These are phyloP conservation scores for Carex parvula DNA, from an alignment of 176 grass and related monocot species.

Conservation along the genomic window DNA sequence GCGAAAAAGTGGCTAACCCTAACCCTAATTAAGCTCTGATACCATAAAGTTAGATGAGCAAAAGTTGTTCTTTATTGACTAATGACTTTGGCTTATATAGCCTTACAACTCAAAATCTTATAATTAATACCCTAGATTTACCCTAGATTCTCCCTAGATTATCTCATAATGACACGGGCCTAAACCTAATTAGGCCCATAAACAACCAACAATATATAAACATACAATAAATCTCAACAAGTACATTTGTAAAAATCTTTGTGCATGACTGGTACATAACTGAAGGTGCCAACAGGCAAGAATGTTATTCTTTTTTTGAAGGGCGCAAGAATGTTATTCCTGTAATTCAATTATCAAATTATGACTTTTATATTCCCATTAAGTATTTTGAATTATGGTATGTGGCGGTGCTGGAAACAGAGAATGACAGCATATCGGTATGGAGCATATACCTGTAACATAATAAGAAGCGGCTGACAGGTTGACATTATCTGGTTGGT, in stretches of 20 bases:
- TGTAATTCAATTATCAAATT: not conserved
- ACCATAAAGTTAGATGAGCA: no score
- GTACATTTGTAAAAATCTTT: not conserved
- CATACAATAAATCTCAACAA: no score
- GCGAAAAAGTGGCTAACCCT: no score
- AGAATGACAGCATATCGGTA: not conserved
- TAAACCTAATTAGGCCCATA: no score
- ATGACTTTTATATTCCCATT: not conserved
- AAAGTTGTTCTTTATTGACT: no score
- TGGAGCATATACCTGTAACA: conserved; percentile 27
- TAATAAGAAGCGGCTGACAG: conserved; percentile 53
- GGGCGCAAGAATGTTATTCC: not conserved
- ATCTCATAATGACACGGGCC: no score
- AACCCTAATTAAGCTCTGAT: no score
- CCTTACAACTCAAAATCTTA: no score
- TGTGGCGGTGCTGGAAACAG: not conserved
- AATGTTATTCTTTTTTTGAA: not conserved
- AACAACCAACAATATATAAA: no score
- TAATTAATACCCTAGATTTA: no score
- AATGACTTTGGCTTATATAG: no score
- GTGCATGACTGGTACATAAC: not conserved
- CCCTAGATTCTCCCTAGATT: no score
- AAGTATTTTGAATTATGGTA: conserved; percentile 22
- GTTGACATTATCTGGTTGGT: conserved; percentile 37
- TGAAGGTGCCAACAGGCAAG: not conserved